Evolutionary conservation across 345 rosid species (phyloP).

Genomic region (Psidium guajava): DNA sequence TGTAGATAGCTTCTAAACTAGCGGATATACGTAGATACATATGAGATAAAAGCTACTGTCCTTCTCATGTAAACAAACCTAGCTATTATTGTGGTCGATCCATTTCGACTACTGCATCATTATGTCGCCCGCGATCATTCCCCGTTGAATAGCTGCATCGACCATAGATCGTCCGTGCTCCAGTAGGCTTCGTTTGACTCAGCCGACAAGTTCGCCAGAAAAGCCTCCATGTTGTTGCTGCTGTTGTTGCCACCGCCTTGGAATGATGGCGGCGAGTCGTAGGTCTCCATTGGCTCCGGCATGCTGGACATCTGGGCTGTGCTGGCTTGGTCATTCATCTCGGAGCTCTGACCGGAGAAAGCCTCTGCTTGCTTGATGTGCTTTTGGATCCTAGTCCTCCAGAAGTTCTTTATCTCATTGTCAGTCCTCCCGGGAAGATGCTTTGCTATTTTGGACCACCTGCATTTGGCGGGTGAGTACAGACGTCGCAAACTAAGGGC

Average conservation of each 20-base stretch:
- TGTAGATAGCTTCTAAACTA: background rate
- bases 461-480: background rate
- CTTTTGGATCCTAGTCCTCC: constrained; percentile 96
- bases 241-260: background rate
- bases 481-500: background rate
- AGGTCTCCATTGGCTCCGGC: constrained; percentile 34
- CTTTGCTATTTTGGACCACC: constrained; percentile 67
- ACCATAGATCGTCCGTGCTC: constrained; percentile 85
- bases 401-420: constrained; percentile 89
- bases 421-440: constrained; percentile 97
- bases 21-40: background rate
- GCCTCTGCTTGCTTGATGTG: constrained; percentile 55
- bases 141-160: constrained; percentile 50
- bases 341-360: constrained; percentile 27
- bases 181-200: constrained; percentile 54
- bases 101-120: background rate
- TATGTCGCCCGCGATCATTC: constrained; percentile 5
- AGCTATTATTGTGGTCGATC: background rate
- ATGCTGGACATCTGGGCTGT: constrained; percentile 34
- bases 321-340: constrained; percentile 13
- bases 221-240: constrained; percentile 10
- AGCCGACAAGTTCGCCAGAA: constrained; percentile 1
- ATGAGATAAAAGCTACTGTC: background rate
- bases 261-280: constrained; percentile 24
- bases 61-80: background rate